Conservation (phyloP, 176 grass and related monocot species). For the Melocanna baccifera region DNA sequence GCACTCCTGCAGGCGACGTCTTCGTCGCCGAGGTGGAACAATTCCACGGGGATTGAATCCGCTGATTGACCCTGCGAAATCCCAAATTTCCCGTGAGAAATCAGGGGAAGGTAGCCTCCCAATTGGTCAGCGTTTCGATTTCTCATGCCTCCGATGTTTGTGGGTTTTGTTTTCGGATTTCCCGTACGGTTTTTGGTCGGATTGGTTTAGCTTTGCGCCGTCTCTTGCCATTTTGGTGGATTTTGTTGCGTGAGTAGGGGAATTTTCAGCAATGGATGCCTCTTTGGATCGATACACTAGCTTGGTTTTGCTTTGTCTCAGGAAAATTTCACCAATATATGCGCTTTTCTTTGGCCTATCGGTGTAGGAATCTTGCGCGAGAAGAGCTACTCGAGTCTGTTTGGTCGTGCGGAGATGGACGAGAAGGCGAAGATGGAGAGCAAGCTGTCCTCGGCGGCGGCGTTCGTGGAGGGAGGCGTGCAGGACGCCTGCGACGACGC, state of each 20-base stretch:
- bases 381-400: neutral
- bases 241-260: neutral
- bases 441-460: slow-evolving; percentile 70
- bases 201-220: neutral
- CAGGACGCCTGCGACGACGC: slow-evolving; percentile 93
- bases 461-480: slow-evolving; percentile 91
- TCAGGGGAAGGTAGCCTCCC: slow-evolving; percentile 7
- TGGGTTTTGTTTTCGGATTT: neutral
- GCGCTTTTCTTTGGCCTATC: neutral
- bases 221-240: neutral
- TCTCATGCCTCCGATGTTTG: neutral
- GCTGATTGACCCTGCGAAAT: neutral
- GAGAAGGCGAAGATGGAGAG: slow-evolving; percentile 79
- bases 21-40: slow-evolving; percentile 16
- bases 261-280: neutral
- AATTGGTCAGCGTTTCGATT: neutral
- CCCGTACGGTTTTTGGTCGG: neutral
- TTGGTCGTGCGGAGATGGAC: slow-evolving; percentile 39
- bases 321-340: neutral
- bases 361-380: slow-evolving; percentile 1
- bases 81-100: neutral
- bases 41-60: neutral
- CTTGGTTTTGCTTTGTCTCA: neutral
- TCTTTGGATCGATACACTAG: neutral
- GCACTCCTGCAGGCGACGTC: neutral